phyloP scores from a whole-genome alignment of 106 monocot species.

The Dioscorea dumetorum region DNA sequence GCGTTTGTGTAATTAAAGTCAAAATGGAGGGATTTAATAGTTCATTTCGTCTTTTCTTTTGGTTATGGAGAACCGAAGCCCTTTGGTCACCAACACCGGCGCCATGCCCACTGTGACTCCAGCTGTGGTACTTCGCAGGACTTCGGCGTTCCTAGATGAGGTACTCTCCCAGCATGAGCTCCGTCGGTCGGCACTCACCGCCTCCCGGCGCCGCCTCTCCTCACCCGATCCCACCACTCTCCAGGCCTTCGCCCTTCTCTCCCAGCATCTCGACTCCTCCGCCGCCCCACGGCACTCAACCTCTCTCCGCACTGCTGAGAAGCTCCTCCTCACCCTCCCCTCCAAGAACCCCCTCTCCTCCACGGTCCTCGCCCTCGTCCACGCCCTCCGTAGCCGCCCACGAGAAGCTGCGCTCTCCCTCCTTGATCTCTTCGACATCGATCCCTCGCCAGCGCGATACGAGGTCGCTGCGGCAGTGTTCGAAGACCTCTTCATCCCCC shows the following conservation, averaged over 20 bases:
- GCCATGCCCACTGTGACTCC: neutral
- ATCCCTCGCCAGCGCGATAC: slow-evolving; percentile 29
- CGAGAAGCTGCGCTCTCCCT: slow-evolving; percentile 25
- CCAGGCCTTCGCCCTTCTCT: slow-evolving; percentile 20
- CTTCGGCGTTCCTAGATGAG: slow-evolving; percentile 24
- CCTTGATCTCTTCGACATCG: slow-evolving; percentile 39
- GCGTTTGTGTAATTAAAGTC: too few species aligned
- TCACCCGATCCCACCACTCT: slow-evolving; percentile 16
- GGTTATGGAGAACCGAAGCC: too few species aligned
- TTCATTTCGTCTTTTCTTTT: too few species aligned
- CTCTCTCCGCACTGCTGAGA: slow-evolving; percentile 6
- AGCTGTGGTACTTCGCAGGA: slow-evolving; percentile 12
- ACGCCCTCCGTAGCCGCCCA: slow-evolving; percentile 18
- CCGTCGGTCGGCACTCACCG: slow-evolving; percentile 19
- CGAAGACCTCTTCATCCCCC: slow-evolving; percentile 45
- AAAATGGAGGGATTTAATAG: too few species aligned
- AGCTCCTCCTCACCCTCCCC: slow-evolving; percentile 15
- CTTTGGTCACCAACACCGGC: neutral
- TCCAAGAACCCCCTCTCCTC: slow-evolving; percentile 16
- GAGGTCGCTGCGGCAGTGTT: slow-evolving; percentile 38
- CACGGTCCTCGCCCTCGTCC: slow-evolving; percentile 33
- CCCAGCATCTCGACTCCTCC: slow-evolving; percentile 16
- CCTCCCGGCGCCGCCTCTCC: slow-evolving; percentile 13
- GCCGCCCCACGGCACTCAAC: neutral
- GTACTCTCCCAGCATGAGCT: slow-evolving; percentile 21